Conservation (phyloP, 768 basidiomycete genomes). For the Lactarius sanguifluus region DNA sequence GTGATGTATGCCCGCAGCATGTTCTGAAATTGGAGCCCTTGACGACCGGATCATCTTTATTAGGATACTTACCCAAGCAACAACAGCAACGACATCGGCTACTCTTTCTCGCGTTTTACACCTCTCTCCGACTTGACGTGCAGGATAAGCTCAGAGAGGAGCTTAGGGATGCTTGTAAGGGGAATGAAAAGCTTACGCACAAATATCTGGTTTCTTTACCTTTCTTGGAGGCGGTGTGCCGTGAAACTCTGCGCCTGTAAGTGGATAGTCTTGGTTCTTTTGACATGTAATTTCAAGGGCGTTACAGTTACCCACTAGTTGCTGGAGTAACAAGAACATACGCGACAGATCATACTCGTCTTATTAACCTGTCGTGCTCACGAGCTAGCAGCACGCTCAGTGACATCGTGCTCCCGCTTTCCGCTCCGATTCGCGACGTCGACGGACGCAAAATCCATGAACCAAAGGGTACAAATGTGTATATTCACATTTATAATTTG, state of each 20-base stretch:
- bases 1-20: not conserved
- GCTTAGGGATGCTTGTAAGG: not conserved
- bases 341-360: not conserved
- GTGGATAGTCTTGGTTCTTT: not conserved
- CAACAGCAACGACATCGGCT: not conserved
- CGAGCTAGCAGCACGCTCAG: not conserved
- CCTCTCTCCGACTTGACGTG: conserved; percentile 1
- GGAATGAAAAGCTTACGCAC: not conserved
- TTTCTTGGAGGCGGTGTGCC: conserved; percentile 13
- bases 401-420: not conserved
- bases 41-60: not conserved
- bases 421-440: not conserved
- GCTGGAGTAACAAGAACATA: conserved; percentile 1
- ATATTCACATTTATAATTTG: not conserved
- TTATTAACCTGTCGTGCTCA: not conserved
- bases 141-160: conserved; percentile 13
- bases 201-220: conserved; percentile 6
- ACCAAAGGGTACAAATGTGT: not conserved
- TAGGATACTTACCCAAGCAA: not conserved
- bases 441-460: not conserved
- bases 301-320: conserved; percentile 5
- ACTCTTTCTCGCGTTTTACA: not conserved
- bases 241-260: conserved; percentile 16
- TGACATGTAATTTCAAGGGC: no score
- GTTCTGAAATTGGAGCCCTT: not conserved